These are phyloP conservation scores for Candida incommunis DNA, from an alignment of 805 yeast genomes.

Conservation along the genomic window DNA sequence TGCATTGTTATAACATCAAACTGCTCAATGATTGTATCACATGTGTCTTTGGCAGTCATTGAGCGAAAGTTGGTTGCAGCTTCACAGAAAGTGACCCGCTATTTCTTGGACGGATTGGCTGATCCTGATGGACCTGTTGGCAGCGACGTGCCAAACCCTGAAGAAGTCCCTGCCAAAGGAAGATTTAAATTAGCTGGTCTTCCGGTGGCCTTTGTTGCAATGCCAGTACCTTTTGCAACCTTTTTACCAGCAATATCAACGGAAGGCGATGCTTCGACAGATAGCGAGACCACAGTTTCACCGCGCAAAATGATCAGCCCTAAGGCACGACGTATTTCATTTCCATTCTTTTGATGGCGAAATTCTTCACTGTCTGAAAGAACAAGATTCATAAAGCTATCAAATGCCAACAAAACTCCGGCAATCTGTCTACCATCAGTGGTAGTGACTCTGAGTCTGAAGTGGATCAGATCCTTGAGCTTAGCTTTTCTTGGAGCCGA, in stretches of 20 bases:
- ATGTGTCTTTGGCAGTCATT: too few relatives aligned
- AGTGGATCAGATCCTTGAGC: constrained; percentile 56
- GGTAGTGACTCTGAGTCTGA: constrained; percentile 57
- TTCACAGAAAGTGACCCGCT: too few relatives aligned
- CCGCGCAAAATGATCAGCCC: constrained; percentile 83
- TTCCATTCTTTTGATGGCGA: constrained; percentile 53
- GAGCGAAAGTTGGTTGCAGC: too few relatives aligned
- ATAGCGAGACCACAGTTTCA: constrained; percentile 63
- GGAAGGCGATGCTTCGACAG: constrained; percentile 45
- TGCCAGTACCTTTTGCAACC: neutral
- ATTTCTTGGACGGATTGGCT: neutral
- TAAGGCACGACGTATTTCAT: constrained; percentile 58
- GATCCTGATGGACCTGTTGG: too few relatives aligned
- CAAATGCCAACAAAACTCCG: constrained; percentile 80
- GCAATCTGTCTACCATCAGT: constrained; percentile 64
- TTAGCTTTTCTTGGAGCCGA: constrained; percentile 29
- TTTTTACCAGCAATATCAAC: neutral
- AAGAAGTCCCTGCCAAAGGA: neutral
- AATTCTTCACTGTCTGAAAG: constrained; percentile 74
- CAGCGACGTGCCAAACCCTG: neutral
- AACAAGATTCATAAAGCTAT: constrained; percentile 74
- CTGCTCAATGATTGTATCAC: too few relatives aligned
- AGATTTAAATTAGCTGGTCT: neutral
- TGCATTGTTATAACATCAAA: too few relatives aligned
- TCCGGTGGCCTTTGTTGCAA: neutral